phyloP scores from a whole-genome alignment of 169 alveolate genomes.

The Plasmodium gonderi region DNA sequence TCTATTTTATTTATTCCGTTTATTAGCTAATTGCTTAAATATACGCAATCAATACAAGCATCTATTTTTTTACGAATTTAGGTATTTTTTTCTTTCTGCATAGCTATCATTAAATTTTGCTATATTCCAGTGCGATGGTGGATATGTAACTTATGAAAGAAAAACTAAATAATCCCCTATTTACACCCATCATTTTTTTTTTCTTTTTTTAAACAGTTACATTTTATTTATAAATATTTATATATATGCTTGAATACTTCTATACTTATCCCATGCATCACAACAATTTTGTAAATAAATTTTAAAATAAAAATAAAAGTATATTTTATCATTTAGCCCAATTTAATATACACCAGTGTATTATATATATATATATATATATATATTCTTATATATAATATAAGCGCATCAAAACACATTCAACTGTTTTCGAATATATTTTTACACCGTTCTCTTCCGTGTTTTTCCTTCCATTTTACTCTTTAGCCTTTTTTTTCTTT shows the following conservation, averaged over 20 bases:
- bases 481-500: neutral
- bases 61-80: neutral
- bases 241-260: neutral
- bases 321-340: neutral
- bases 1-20: neutral
- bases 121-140: neutral
- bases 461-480: neutral
- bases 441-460: slow-evolving; percentile 14
- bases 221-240: neutral
- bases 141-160: neutral
- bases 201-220: no score
- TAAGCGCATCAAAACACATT: neutral
- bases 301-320: neutral
- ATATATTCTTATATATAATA: neutral
- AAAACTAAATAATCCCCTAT: neutral
- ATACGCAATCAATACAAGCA: neutral
- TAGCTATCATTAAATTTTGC: slow-evolving; percentile 1
- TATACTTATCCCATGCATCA: neutral
- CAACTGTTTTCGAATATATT: neutral
- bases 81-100: neutral
- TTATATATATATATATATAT: neutral
- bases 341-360: neutral
- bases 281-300: neutral
- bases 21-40: neutral
- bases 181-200: neutral